Conservation (phyloP, 2,329 filamentous ascomycete species). For the Fonsecaea multimorphosa region DNA sequence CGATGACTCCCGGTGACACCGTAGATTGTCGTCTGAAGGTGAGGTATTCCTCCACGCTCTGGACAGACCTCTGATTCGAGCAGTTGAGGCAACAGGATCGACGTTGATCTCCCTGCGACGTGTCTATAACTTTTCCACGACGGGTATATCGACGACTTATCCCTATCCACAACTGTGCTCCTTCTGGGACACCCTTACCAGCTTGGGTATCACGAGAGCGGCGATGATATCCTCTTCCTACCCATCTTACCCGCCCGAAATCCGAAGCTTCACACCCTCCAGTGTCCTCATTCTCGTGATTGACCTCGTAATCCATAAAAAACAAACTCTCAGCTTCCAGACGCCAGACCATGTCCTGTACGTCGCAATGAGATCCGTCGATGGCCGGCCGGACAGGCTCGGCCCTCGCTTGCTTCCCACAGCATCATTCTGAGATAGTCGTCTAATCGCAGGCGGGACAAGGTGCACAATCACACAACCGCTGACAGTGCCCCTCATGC, state of each 20-base stretch:
- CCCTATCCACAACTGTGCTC: constrained; percentile 6
- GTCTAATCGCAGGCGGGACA: neutral
- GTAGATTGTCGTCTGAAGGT: neutral
- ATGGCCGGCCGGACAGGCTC: constrained; percentile 28
- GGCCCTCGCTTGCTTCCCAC: constrained; percentile 25
- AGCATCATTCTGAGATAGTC: constrained; percentile 2
- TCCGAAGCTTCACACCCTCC: constrained; percentile 23
- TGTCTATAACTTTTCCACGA: neutral
- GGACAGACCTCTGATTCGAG: neutral
- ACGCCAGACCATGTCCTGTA: neutral
- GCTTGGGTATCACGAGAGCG: constrained; percentile 16
- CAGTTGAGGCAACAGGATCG: constrained; percentile 3
- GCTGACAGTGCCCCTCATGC: constrained; percentile 11
- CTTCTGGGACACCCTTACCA: constrained; percentile 2
- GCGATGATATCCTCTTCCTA: neutral
- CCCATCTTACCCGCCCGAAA: constrained; percentile 8
- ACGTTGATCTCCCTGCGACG: constrained; percentile 14
- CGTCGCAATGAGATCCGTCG: constrained; percentile 16
- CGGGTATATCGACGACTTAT: constrained; percentile 4
- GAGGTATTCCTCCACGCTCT: neutral
- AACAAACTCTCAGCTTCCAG: constrained; percentile 19
- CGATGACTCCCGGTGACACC: neutral
- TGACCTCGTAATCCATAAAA: constrained; percentile 18
- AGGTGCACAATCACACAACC: constrained; percentile 4
- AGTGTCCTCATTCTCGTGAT: constrained; percentile 11